Evolutionary conservation across 2,329 filamentous ascomycete species (phyloP).

Genomic region (Pseudocercospora vitis): DNA sequence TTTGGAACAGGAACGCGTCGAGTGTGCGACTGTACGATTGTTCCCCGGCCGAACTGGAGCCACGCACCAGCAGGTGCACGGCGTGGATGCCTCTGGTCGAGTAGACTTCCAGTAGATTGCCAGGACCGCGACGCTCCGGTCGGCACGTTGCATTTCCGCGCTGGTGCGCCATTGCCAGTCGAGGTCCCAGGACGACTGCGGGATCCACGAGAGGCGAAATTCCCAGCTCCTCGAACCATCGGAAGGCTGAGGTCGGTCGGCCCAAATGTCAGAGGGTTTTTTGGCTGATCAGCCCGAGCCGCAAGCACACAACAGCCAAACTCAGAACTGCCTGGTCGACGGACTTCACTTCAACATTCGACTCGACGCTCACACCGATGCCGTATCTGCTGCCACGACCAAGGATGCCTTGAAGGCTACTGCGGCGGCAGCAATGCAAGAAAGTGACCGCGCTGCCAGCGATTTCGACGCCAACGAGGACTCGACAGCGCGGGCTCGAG

Average conservation of each 20-base stretch:
- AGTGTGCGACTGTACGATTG: background rate
- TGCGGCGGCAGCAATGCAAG: slow-evolving; percentile 22
- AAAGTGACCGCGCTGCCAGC: slow-evolving; percentile 11
- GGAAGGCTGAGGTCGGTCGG: background rate
- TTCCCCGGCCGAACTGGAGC: background rate
- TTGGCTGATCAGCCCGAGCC: slow-evolving; percentile 9
- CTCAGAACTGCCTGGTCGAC: background rate
- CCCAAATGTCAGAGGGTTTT: slow-evolving; percentile 6
- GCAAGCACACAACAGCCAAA: background rate
- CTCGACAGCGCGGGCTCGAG: slow-evolving; percentile 16
- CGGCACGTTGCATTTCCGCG: too few species aligned
- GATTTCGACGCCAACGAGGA: slow-evolving; percentile 4
- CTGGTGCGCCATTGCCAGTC: too few species aligned
- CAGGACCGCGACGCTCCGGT: too few species aligned
- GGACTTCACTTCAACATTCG: slow-evolving; percentile 1
- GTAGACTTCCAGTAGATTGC: too few species aligned
- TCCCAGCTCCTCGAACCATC: background rate
- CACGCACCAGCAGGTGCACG: background rate
- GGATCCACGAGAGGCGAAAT: too few species aligned
- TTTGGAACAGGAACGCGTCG: background rate
- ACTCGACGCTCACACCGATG: slow-evolving; percentile 5
- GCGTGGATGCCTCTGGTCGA: background rate
- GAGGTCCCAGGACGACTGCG: too few species aligned
- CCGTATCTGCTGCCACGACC: background rate
- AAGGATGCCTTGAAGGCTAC: slow-evolving; percentile 19